Evolutionary conservation across 1,284 basidiomycete genomes (phyloP).

Genomic region (Rhodotorula sp.): DNA sequence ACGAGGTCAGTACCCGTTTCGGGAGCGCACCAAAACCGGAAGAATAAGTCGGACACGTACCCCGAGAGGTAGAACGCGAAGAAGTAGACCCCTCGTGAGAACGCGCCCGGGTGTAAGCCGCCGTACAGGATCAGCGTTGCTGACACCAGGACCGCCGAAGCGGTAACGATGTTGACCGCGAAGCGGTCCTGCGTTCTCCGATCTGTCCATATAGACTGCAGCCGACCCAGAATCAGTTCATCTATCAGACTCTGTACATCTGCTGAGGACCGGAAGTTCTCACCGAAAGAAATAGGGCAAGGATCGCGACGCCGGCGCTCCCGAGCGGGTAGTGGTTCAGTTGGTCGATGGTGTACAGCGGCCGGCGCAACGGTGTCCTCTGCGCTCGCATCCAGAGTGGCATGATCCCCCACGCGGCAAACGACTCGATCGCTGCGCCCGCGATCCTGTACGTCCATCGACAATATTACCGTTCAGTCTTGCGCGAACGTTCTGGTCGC

Average conservation of each 20-base stretch:
- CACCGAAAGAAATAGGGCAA: constrained; percentile 56
- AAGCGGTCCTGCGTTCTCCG: constrained; percentile 57
- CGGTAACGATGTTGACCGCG: constrained; percentile 65
- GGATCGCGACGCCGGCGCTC: constrained; percentile 63
- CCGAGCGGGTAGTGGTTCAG: constrained; percentile 65
- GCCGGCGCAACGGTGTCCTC: background rate
- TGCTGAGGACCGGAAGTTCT: background rate
- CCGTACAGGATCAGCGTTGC: constrained; percentile 4
- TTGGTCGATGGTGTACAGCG: constrained; percentile 8
- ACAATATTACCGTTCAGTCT: background rate
- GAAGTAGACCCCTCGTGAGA: constrained; percentile 48
- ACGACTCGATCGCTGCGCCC: constrained; percentile 55
- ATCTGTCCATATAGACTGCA: constrained; percentile 60
- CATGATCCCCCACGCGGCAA: constrained; percentile 71
- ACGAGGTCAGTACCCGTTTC: background rate
- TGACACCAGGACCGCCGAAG: constrained; percentile 55
- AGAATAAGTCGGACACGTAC: constrained; percentile 2
- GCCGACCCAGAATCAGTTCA: background rate
- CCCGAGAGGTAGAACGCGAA: constrained; percentile 43
- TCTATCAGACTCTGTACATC: no score
- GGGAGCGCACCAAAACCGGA: background rate
- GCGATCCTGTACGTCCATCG: background rate
- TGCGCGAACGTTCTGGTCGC: background rate
- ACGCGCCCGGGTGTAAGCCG: constrained; percentile 47
- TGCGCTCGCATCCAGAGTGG: constrained; percentile 68